Conservation (phyloP, 345 rosid species). For the Pugionium cornutum region DNA sequence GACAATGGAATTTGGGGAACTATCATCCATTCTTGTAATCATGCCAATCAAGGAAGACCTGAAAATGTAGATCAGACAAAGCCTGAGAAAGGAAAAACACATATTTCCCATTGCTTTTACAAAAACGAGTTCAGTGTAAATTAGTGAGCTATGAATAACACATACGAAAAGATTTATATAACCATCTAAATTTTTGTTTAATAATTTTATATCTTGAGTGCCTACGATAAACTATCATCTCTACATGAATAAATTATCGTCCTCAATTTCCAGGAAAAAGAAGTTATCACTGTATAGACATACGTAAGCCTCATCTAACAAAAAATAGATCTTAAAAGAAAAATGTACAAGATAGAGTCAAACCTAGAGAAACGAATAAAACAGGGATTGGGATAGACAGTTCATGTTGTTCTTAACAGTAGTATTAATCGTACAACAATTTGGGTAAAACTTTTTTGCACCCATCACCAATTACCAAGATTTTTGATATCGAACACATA, state of each 20-base stretch:
- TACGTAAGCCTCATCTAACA: not conserved
- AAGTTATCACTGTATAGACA: slow-evolving; percentile 12
- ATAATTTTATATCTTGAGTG: slow-evolving; percentile 6
- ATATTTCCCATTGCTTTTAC: not conserved
- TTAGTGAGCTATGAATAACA: slow-evolving; percentile 15
- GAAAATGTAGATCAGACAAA: slow-evolving; percentile 26
- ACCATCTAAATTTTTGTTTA: not conserved
- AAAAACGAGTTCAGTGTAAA: slow-evolving; percentile 15
- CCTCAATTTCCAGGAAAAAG: slow-evolving; percentile 1
- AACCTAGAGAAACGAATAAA: slow-evolving; percentile 8
- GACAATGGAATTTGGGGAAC: slow-evolving; percentile 54
- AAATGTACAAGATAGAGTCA: slow-evolving; percentile 1
- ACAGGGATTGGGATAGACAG: not conserved
- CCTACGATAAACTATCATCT: slow-evolving; percentile 10
- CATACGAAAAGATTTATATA: not conserved
- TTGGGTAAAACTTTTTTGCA: not conserved
- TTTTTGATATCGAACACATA: slow-evolving; percentile 31
- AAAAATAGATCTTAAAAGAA: not conserved
- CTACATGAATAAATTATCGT: not conserved
- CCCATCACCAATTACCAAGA: slow-evolving; percentile 1
- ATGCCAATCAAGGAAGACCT: slow-evolving; percentile 52
- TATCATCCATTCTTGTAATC: slow-evolving; percentile 43
- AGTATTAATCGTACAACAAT: not conserved
- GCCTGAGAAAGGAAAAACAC: slow-evolving; percentile 10
- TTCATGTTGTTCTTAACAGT: not conserved